A percentile compares a stretch with the other conserved stretches of the same genome.
phyloP scores from a whole-genome alignment of 2,329 filamentous ascomycete genomes.

The Colletotrichum sp. region DNA sequence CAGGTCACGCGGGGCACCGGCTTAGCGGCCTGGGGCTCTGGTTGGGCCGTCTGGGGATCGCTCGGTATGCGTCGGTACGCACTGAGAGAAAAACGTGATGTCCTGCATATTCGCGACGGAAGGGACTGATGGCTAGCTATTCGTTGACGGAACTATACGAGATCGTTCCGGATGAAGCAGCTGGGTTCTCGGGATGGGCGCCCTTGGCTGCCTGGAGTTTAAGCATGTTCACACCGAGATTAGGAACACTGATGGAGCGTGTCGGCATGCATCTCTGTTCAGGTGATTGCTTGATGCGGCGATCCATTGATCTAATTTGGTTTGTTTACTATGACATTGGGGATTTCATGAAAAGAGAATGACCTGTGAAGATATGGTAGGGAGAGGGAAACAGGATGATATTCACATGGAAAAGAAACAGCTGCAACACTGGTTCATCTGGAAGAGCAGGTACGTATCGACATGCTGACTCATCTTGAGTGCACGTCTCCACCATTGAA shows the following conservation, averaged over 20 bases:
- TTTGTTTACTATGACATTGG: neutral
- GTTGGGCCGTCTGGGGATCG: neutral
- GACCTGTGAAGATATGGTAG: neutral
- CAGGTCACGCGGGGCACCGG: constrained; percentile 10
- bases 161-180: neutral
- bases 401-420: neutral
- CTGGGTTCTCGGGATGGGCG: neutral
- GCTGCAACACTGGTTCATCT: neutral
- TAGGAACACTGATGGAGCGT: neutral
- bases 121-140: neutral
- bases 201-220: neutral
- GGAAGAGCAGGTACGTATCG: neutral
- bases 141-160: neutral
- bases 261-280: neutral
- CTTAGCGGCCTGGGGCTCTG: neutral
- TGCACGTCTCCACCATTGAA: neutral
- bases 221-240: neutral
- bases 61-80: neutral
- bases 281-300: neutral
- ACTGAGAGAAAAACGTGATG: neutral
- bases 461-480: neutral
- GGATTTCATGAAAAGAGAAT: neutral
- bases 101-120: neutral
- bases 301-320: neutral
- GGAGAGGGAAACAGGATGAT: neutral